Evolutionary conservation across 805 yeast genomes (phyloP).

Genomic region (Lipomyces yamadae): DNA sequence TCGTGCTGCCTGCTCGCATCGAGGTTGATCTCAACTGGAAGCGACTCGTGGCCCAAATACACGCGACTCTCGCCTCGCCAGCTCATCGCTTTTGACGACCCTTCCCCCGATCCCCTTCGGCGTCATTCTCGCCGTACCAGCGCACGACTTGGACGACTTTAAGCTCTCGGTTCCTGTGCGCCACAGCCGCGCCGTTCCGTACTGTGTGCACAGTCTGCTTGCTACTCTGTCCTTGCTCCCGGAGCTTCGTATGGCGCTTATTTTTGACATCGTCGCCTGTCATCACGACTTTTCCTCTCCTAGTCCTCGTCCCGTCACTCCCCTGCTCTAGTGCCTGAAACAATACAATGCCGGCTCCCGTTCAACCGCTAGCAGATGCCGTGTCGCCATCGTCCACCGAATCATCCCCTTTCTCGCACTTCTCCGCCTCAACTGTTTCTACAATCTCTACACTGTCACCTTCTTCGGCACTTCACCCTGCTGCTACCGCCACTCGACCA

Average conservation of each 20-base stretch:
- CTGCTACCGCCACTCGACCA: constrained; percentile 16
- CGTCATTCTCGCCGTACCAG: background rate
- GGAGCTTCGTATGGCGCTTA: background rate
- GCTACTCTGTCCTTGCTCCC: background rate
- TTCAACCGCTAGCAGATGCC: background rate
- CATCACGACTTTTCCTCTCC: background rate
- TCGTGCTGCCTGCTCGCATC: background rate
- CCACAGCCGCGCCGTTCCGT: background rate
- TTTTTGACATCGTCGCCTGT: background rate
- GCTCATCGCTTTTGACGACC: background rate
- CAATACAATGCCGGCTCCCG: background rate
- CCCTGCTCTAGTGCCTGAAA: background rate
- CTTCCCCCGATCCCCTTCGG: background rate
- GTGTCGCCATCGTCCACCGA: constrained; percentile 5
- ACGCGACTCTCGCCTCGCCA: background rate
- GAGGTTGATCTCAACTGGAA: background rate
- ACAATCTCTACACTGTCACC: background rate
- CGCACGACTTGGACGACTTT: background rate
- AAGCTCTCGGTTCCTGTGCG: background rate
- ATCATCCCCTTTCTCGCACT: background rate
- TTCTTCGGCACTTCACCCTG: background rate
- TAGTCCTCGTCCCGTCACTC: background rate
- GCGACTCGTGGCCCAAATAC: background rate
- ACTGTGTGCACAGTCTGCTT: background rate
- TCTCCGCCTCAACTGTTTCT: constrained; percentile 8